These are phyloP conservation scores for Boletus vinaceobasis DNA, from an alignment of 768 basidiomycete genomes.

Conservation along the genomic window DNA sequence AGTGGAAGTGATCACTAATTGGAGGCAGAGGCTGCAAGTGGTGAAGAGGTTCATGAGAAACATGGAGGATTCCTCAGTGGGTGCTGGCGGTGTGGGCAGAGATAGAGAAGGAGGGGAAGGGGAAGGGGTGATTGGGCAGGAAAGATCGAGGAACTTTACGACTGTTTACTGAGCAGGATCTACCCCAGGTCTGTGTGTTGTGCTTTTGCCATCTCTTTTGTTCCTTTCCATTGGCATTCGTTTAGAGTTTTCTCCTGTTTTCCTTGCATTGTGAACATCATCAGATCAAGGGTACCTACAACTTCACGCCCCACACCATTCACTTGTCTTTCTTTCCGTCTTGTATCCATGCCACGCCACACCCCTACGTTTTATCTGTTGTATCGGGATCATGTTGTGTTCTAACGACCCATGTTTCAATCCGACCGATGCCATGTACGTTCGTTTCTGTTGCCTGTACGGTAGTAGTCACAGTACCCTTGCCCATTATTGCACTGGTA, in stretches of 20 bases:
- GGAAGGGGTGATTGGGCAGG: conserved; percentile 50
- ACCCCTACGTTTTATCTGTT: conserved; percentile 4
- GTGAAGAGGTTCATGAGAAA: conserved; percentile 62
- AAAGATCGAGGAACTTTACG: conserved; percentile 57
- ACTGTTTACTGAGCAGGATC: conserved; percentile 43
- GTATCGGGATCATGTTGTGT: conserved; percentile 7
- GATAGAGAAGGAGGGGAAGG: conserved; percentile 34
- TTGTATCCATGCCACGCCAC: conserved; percentile 16
- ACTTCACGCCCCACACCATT: conserved; percentile 8
- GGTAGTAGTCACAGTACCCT: conserved; percentile 3
- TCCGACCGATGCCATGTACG: background rate
- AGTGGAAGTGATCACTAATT: conserved; percentile 84
- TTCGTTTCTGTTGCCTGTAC: conserved; percentile 9
- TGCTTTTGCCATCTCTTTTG: background rate
- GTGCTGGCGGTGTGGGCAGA: conserved; percentile 18
- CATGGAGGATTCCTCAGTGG: conserved; percentile 19
- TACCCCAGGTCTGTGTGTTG: background rate
- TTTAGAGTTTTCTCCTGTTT: background rate
- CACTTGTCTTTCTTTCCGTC: background rate
- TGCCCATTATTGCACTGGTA: background rate
- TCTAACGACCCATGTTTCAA: background rate
- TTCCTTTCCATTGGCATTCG: conserved; percentile 11
- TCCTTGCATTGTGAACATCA: conserved; percentile 11
- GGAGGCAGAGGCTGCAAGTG: conserved; percentile 75
- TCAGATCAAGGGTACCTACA: conserved; percentile 1